A percentile compares a stretch with the other conserved stretches of the same genome.
Conservation (phyloP, 768 basidiomycete genomes). For the Mycena albidolilacea region DNA sequence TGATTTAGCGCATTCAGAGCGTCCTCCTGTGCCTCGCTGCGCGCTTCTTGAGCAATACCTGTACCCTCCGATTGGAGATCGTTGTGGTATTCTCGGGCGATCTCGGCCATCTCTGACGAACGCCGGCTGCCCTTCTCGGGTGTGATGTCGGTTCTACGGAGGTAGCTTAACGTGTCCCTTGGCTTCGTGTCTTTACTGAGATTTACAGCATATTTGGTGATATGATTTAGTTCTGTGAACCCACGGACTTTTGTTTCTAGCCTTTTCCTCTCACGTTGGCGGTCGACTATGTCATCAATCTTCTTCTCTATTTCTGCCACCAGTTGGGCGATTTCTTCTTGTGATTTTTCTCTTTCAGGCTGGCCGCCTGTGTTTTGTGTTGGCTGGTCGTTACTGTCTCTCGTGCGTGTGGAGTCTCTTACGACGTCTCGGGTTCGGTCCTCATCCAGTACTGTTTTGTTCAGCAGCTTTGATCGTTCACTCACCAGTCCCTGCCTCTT, state of each 20-base stretch:
- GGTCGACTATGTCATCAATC: constrained; percentile 4
- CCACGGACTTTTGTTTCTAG: background rate
- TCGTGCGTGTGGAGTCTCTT: too few relatives aligned
- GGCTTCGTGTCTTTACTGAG: constrained; percentile 3
- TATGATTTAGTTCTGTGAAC: constrained; percentile 7
- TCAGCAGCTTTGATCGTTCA: background rate
- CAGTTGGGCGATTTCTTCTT: background rate
- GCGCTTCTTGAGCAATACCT: background rate
- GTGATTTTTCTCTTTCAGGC: too few relatives aligned
- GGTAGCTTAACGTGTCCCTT: constrained; percentile 5
- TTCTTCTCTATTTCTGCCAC: background rate
- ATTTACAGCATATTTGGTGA: constrained; percentile 2
- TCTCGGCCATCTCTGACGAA: constrained; percentile 8
- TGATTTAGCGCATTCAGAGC: background rate
- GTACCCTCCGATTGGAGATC: background rate
- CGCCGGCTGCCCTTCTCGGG: constrained; percentile 3
- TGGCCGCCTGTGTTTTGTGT: background rate
- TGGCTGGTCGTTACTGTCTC: too few relatives aligned
- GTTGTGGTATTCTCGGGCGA: background rate
- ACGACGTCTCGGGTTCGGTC: too few relatives aligned
- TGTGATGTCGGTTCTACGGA: constrained; percentile 2
- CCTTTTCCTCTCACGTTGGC: constrained; percentile 5
- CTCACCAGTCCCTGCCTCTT: background rate
- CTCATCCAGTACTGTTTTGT: background rate
- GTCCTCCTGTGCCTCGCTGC: background rate